Percentiles rank a stretch among this genome's conserved stretches.
These are phyloP conservation scores for Discostella pseudostelligera DNA, from an alignment of 108 stramenopile genomes.

Conservation along the genomic window DNA sequence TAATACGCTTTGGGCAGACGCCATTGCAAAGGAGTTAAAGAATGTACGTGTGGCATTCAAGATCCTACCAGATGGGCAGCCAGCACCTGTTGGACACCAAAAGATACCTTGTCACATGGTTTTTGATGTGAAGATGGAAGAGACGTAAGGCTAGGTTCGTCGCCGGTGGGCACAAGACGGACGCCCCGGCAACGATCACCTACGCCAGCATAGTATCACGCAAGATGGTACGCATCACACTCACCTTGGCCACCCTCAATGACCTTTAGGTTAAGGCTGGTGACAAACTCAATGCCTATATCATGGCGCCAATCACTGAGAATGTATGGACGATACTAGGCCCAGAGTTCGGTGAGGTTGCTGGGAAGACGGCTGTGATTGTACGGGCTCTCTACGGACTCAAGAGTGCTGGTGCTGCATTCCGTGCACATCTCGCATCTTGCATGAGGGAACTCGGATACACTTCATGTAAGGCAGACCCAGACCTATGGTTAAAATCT, in stretches of 20 bases:
- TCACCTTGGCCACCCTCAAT: constrained; percentile 43
- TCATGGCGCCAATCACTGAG: constrained; percentile 34
- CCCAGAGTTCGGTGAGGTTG: constrained; percentile 36
- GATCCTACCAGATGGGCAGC: constrained; percentile 9
- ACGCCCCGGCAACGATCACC: constrained; percentile 12
- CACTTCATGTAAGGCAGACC: constrained; percentile 15
- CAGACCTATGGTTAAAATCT: constrained; percentile 25
- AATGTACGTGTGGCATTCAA: constrained; percentile 44
- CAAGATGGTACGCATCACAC: constrained; percentile 35
- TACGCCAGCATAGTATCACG: constrained; percentile 36
- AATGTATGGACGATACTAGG: constrained; percentile 33
- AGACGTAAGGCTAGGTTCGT: constrained; percentile 34
- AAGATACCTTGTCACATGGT: constrained; percentile 43
- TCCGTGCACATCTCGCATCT: constrained; percentile 19
- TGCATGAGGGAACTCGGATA: constrained; percentile 24
- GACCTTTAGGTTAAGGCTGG: constrained; percentile 19
- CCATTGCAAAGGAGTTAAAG: constrained; percentile 52
- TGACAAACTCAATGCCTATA: constrained; percentile 36
- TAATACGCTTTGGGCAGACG: constrained; percentile 43
- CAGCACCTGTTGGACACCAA: constrained; percentile 36
- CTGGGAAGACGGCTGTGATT: constrained; percentile 10
- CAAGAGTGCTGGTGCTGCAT: constrained; percentile 8
- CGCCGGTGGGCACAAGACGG: constrained; percentile 39
- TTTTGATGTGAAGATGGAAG: constrained; percentile 55
- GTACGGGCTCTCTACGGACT: constrained; percentile 46